Evolutionary conservation across 2,329 filamentous ascomycete species (phyloP), one percentile per base, ranked within the genome.

Genomic region (Monosporascus sp.): DNA sequence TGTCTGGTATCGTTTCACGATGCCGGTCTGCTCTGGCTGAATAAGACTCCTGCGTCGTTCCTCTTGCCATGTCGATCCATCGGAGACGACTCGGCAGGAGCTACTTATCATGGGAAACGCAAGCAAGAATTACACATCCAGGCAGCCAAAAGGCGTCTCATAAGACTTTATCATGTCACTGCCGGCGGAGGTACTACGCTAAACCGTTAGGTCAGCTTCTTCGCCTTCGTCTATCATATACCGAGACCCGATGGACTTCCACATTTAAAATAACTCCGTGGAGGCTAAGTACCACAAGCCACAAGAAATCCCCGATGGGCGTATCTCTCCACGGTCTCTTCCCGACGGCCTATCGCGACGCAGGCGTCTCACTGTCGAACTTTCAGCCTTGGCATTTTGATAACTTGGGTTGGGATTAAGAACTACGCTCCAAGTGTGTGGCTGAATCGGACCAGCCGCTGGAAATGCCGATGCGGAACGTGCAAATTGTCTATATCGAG

Each of bases 131-230:
- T 18, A 41, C 17, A 54, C 47, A 8, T 27, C 22, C n/a, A 48
- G 48, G 43, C 51, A 43, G 49, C 48, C 37, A 44, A 49, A 38
- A 46, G 41, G 48, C 53, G 48, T 35, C 47, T 51, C 41, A 50
- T 47, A 43, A 50, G 37, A 50, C 44, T 38, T 41, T 15, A 37
- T 39, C 31, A 55, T 25, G 11, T n/a, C 31, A 43, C 39, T 51
- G 39, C 50, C 49, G 50, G 43, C 51, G 53, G 49, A 54, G 41
- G 51, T 51, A 39, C 52, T 55, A 50, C 31, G 25, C 41, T 48
- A 41, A 37, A 49, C 54, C 49, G 52, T 22, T 31, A 44, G 37
- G 43, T 54, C 56, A 56, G 54, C 48, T 58, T 49, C 25, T 51
- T 49, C 50, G 49, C 5, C 51, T 49, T 31, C 44, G 50, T 46